Percentiles rank a stretch among this genome's conserved stretches.
phyloP scores from a whole-genome alignment of 2,329 filamentous ascomycete species.

The Clonostachys sp. region DNA sequence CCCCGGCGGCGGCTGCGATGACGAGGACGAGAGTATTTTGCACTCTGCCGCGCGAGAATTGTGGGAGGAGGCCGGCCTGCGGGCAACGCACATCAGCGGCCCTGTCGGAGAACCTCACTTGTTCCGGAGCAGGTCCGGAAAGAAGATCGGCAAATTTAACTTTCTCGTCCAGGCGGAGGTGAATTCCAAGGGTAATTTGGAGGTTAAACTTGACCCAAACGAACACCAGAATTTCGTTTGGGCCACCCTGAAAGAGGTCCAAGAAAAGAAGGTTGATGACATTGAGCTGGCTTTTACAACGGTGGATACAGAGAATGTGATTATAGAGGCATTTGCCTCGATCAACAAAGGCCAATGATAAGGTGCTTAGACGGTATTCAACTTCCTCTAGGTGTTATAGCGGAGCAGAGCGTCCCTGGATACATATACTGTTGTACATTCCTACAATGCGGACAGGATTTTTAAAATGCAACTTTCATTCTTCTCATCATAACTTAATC shows the following conservation, averaged over 20 bases:
- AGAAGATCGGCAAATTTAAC: conserved; percentile 19
- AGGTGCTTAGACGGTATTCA: too few species aligned
- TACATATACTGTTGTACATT: too few species aligned
- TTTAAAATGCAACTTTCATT: too few species aligned
- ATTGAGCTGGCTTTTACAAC: conserved; percentile 22
- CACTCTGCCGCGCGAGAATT: conserved; percentile 39
- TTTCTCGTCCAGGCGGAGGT: conserved; percentile 27
- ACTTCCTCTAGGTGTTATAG: too few species aligned
- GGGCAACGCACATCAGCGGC: conserved; percentile 16
- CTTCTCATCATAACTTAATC: too few species aligned
- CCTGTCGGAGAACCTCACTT: conserved; percentile 17
- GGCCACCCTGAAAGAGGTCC: conserved; percentile 30
- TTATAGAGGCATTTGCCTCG: conserved; percentile 19
- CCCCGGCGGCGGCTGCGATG: conserved; percentile 41
- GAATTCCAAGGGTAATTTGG: conserved; percentile 17
- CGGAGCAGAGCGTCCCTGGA: too few species aligned
- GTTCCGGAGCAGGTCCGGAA: conserved; percentile 26
- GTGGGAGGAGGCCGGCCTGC: conserved; percentile 39
- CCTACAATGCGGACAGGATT: too few species aligned
- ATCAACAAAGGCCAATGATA: too few species aligned
- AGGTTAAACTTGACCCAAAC: conserved; percentile 27
- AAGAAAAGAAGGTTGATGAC: conserved; percentile 12
- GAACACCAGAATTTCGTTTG: conserved; percentile 35
- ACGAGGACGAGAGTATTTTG: conserved; percentile 32
- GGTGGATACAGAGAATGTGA: conserved; percentile 13